Percentiles rank a stretch among this genome's conserved stretches.
phyloP scores from a whole-genome alignment of 2,329 filamentous ascomycete genomes.

The Chalara sp. region DNA sequence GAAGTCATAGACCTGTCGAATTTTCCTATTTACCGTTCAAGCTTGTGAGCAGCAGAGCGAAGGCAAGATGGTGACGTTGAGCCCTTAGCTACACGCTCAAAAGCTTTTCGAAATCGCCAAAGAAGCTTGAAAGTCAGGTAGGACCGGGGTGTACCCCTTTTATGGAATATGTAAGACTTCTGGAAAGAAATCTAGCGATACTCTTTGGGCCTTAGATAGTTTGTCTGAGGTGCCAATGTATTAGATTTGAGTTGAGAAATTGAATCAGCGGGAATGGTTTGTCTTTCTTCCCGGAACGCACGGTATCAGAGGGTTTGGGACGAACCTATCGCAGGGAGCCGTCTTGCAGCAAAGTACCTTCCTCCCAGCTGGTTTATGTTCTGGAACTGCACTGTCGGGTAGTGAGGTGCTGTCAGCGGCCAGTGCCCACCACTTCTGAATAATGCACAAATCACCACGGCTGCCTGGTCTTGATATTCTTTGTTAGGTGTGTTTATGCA shows the following conservation, averaged over 20 bases:
- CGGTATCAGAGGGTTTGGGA: conserved; percentile 25
- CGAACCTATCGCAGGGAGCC: conserved; percentile 30
- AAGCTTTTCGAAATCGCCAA: too few species aligned
- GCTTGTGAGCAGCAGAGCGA: too few species aligned
- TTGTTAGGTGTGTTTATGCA: conserved; percentile 20
- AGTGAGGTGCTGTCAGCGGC: conserved; percentile 19
- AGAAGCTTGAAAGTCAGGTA: conserved; percentile 7
- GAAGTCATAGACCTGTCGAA: too few species aligned
- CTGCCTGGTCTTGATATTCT: conserved; percentile 15
- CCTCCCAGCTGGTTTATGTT: conserved; percentile 18
- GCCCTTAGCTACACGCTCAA: too few species aligned
- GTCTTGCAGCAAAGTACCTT: conserved; percentile 22
- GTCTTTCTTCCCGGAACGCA: conserved; percentile 23
- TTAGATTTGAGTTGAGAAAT: conserved; percentile 19
- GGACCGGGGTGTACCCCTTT: conserved; percentile 5
- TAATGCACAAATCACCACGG: conserved; percentile 15
- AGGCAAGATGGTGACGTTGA: too few species aligned
- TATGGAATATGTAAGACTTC: conserved; percentile 12
- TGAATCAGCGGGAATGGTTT: conserved; percentile 23
- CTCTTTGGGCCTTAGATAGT: conserved; percentile 16
- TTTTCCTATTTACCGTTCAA: too few species aligned
- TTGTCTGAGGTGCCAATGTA: conserved; percentile 21
- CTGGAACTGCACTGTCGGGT: conserved; percentile 21
- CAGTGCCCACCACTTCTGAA: conserved; percentile 19
- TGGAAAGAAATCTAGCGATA: conserved; percentile 22